Evolutionary conservation across 2,329 filamentous ascomycete species (phyloP), one percentile per base, ranked within the genome.

Genomic region (Dichotomopilus funicola): DNA sequence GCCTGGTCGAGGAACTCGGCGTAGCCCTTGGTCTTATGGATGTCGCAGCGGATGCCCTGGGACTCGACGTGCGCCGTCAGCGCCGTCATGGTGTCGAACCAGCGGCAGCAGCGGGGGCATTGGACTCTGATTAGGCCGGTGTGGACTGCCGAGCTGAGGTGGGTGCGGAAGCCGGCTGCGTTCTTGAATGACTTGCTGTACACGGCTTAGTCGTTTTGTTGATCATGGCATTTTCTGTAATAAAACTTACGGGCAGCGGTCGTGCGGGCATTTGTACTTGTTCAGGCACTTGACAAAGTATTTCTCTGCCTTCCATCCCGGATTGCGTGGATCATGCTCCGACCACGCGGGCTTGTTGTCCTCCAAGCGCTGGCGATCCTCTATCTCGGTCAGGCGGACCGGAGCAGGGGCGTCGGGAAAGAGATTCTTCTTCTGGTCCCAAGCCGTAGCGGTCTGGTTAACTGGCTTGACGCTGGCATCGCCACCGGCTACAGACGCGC

Each of bases 181-280:
- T 56, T 67, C 40, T 69, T 68, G 64, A 75, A 77, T 2, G 67
- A 68, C 55, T 76, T 76, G 1, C 75, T 78, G 53, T 27, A 9
- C 33, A 1, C 19, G 12, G 48, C 38, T 49, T 38, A 41, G 34
- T 41, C 6, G 4, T 19, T 35, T 13, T 1, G 27, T n/a, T 40
- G 6, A 12, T 2, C 1, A 31, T 2, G 9, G 12, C 12, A 34
- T 10, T 36, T 5, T 11, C 2, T 5, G 37, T 4, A 8, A n/a
- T 19, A 38, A 8, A 2, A 37, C 73, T 71, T 71, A 80, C 75
- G 70, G 68, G 75, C 83, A 86, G 3, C 66, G 61, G 1, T 61
- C 59, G 54, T 78, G 74, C 0, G 82, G 83, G 53, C 83, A 87
- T 53, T 67, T 71, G 68, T 75, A 87, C 49, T 70, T 72, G 46